A percentile compares a stretch with the other conserved stretches of the same genome.
Evolutionary conservation across 306 rosid genomes (phyloP).

Genomic region (Myrica gale): DNA sequence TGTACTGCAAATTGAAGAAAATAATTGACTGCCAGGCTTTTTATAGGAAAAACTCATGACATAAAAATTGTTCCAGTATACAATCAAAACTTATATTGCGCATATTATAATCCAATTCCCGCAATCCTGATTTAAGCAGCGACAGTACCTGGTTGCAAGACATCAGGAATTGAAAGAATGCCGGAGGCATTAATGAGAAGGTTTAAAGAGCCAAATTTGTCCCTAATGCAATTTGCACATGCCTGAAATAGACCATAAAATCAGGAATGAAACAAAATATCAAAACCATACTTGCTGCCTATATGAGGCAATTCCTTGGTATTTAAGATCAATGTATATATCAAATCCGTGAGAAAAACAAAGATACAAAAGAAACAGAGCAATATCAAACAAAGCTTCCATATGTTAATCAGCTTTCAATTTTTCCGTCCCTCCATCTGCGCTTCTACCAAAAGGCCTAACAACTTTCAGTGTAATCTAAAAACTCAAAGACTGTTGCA

Average conservation of each 20-base stretch:
- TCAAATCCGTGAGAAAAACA: background rate
- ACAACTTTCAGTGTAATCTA: background rate
- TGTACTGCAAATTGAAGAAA: slow-evolving; percentile 43
- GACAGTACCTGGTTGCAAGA: slow-evolving; percentile 73
- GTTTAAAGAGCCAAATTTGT: slow-evolving; percentile 74
- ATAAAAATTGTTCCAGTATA: slow-evolving; percentile 1
- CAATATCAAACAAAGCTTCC: too few relatives aligned
- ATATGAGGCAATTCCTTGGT: background rate
- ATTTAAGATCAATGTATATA: background rate
- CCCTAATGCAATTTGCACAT: slow-evolving; percentile 62
- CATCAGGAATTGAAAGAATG: slow-evolving; percentile 74
- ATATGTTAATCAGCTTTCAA: background rate
- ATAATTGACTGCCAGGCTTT: slow-evolving; percentile 20
- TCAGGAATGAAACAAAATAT: background rate
- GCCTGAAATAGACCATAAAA: slow-evolving; percentile 50
- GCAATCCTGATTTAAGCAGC: background rate
- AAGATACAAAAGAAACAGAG: background rate
- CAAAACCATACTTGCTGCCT: background rate
- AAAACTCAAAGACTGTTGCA: background rate
- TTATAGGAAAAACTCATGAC: slow-evolving; percentile 6
- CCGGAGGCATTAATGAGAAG: slow-evolving; percentile 92
- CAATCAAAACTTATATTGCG: background rate
- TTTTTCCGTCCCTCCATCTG: background rate
- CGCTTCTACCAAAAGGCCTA: background rate
- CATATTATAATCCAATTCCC: background rate